These are phyloP conservation scores for Wickerhamiella lipophila DNA, from an alignment of 805 yeast genomes.

Conservation along the genomic window DNA sequence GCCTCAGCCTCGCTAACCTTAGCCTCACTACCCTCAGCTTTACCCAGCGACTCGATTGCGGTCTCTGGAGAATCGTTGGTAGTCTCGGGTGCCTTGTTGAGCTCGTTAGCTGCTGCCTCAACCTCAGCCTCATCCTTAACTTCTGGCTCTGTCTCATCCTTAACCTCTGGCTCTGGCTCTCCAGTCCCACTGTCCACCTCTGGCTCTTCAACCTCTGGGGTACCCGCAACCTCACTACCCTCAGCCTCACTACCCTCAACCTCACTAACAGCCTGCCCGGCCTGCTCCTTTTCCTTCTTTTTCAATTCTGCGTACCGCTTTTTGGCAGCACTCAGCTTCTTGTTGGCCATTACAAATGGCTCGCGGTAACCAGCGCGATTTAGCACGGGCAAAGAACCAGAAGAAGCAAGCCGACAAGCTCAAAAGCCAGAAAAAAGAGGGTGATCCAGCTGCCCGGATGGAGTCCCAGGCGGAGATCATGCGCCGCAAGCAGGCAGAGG, in stretches of 20 bases:
- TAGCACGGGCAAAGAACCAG: conserved; percentile 75
- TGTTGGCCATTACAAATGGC: conserved; percentile 42
- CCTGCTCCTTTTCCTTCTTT: conserved; percentile 35
- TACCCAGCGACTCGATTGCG: too few relatives aligned
- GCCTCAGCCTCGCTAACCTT: background rate
- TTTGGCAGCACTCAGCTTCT: conserved; percentile 57
- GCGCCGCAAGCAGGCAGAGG: conserved; percentile 77
- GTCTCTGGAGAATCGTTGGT: too few relatives aligned
- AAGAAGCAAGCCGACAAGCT: conserved; percentile 56
- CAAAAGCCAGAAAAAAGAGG: conserved; percentile 54
- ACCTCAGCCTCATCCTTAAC: too few relatives aligned
- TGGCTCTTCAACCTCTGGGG: background rate
- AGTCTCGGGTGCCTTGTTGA: too few relatives aligned
- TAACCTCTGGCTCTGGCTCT: background rate
- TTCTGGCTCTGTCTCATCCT: background rate
- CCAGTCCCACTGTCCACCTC: too few relatives aligned
- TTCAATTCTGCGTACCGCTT: conserved; percentile 61
- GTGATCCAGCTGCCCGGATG: conserved; percentile 76
- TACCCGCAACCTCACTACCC: background rate
- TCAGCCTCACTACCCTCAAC: background rate
- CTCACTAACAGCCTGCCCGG: background rate
- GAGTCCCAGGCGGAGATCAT: conserved; percentile 83
- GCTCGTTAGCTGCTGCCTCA: too few relatives aligned
- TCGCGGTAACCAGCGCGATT: conserved; percentile 92
- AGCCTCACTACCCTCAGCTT: background rate